These are phyloP conservation scores for Pichia phayaonensis DNA, from an alignment of 805 yeast genomes.

Conservation along the genomic window DNA sequence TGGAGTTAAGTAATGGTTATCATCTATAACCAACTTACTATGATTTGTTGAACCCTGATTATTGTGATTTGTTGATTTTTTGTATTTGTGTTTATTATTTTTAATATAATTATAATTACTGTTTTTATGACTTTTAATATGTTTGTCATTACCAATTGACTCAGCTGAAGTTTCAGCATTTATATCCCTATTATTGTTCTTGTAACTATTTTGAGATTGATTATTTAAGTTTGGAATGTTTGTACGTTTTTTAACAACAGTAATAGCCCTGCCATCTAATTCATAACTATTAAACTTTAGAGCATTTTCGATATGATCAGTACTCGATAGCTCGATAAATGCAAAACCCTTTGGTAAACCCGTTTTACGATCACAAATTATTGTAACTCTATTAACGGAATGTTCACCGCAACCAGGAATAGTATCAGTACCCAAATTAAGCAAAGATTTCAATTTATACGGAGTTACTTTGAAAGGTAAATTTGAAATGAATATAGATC, in stretches of 20 bases:
- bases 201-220: slow-evolving; percentile 4
- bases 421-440: slow-evolving; percentile 48
- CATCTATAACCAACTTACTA: slow-evolving; percentile 5
- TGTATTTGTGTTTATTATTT: not conserved
- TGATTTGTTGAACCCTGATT: not conserved
- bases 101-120: slow-evolving; percentile 4
- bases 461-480: slow-evolving; percentile 75
- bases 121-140: not conserved
- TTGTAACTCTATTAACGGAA: slow-evolving; percentile 70
- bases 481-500: slow-evolving; percentile 76
- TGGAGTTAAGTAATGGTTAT: slow-evolving; percentile 8
- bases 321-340: slow-evolving; percentile 69
- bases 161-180: not conserved
- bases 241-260: slow-evolving; percentile 68
- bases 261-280: slow-evolving; percentile 60
- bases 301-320: slow-evolving; percentile 55
- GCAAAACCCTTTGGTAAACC: slow-evolving; percentile 86
- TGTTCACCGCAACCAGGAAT: slow-evolving; percentile 6
- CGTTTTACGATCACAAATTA: slow-evolving; percentile 58
- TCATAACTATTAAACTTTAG: slow-evolving; percentile 54
- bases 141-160: not conserved
- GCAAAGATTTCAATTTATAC: slow-evolving; percentile 66
- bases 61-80: not conserved
- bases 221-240: slow-evolving; percentile 51
- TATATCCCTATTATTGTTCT: not conserved